A percentile compares a stretch with the other conserved stretches of the same genome.
phyloP scores from a whole-genome alignment of 2,329 filamentous ascomycete genomes.

The Beauveria sp. region DNA sequence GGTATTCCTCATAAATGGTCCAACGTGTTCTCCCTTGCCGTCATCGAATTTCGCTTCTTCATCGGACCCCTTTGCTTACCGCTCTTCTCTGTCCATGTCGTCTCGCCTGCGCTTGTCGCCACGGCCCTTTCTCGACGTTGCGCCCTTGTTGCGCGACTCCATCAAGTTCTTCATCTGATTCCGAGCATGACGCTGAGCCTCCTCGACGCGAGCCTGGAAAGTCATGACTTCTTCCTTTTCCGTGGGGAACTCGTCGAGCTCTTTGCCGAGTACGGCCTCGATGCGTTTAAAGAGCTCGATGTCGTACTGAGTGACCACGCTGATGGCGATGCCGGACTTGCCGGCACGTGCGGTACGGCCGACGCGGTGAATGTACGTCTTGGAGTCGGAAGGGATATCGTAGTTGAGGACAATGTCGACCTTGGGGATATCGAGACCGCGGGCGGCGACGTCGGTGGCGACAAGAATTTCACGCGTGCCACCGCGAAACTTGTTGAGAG shows the following conservation, averaged over 20 bases:
- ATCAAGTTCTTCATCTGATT: constrained; percentile 74
- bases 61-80: constrained; percentile 30
- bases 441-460: constrained; percentile 87
- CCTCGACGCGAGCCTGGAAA: constrained; percentile 67
- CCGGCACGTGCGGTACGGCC: constrained; percentile 83
- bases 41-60: background rate
- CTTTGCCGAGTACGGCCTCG: constrained; percentile 72
- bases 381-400: constrained; percentile 75
- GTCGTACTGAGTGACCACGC: constrained; percentile 81
- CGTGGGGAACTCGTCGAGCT: constrained; percentile 60
- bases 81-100: constrained; percentile 71
- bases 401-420: constrained; percentile 84
- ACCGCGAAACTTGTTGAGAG: constrained; percentile 82
- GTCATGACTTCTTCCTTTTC: constrained; percentile 82
- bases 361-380: constrained; percentile 87
- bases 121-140: constrained; percentile 34
- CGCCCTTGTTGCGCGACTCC: constrained; percentile 44
- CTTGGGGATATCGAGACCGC: constrained; percentile 87
- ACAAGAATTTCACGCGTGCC: constrained; percentile 79
- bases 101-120: constrained; percentile 36
- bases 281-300: constrained; percentile 74
- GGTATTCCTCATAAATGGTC: background rate
- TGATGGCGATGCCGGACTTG: constrained; percentile 74
- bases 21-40: background rate
- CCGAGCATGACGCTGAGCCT: constrained; percentile 74